A percentile compares a stretch with the other conserved stretches of the same genome.
Conservation (phyloP, 106 monocot genomes). For the Dendrobium chrysotoxum region DNA sequence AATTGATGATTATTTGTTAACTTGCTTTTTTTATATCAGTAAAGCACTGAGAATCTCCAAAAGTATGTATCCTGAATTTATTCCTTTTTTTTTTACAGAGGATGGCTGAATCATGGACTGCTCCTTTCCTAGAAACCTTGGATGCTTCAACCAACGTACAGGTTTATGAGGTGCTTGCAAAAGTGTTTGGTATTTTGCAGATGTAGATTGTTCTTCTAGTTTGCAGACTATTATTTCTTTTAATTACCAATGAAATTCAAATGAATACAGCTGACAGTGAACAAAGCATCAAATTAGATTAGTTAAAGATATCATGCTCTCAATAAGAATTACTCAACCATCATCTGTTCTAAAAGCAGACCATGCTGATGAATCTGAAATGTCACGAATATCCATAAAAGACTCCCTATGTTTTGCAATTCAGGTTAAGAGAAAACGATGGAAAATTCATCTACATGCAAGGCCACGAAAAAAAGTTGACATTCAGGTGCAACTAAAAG, state of each 20-base stretch:
- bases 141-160: conserved; percentile 33
- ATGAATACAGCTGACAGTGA: neutral
- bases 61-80: neutral
- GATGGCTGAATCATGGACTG: conserved; percentile 83
- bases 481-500: too few relatives aligned
- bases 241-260: neutral
- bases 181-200: neutral
- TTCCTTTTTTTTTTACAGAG: conserved; percentile 32
- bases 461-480: too few relatives aligned
- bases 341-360: too few relatives aligned
- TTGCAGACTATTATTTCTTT: neutral
- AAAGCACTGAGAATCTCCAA: neutral
- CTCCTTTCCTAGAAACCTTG: conserved; percentile 67
- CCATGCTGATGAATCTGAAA: too few relatives aligned
- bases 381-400: too few relatives aligned
- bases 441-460: too few relatives aligned
- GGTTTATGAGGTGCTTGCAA: conserved; percentile 59
- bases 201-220: neutral
- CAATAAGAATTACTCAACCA: too few relatives aligned
- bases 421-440: too few relatives aligned
- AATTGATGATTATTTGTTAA: neutral
- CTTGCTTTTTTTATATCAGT: neutral
- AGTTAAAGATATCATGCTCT: too few relatives aligned
- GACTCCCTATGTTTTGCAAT: too few relatives aligned
- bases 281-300: too few relatives aligned